Percentiles rank a stretch among this genome's conserved stretches.
These are phyloP conservation scores for Paratinospora sagittata DNA, from an alignment of 164 flowering plant species.

Conservation along the genomic window DNA sequence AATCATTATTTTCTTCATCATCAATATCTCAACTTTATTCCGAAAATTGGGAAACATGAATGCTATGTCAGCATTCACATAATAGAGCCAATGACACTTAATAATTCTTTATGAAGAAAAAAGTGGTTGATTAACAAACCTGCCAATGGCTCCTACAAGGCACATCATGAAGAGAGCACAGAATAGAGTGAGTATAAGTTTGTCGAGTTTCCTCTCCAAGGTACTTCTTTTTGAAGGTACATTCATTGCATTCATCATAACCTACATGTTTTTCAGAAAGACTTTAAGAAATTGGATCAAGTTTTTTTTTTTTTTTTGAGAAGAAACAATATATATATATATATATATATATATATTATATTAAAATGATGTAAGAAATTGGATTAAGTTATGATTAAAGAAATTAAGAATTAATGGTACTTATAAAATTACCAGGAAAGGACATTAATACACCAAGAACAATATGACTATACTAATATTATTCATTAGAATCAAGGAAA, in stretches of 20 bases:
- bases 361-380: too few relatives aligned
- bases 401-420: background rate
- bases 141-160: conserved; percentile 87
- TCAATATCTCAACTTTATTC: background rate
- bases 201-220: conserved; percentile 93
- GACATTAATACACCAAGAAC: background rate
- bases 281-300: background rate
- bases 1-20: background rate
- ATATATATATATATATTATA: too few relatives aligned
- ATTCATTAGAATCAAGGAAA: background rate
- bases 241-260: conserved; percentile 99
- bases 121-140: conserved; percentile 36
- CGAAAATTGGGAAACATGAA: background rate
- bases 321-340: too few relatives aligned
- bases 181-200: conserved; percentile 78
- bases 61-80: background rate
- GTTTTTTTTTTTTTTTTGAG: too few relatives aligned
- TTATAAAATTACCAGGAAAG: background rate
- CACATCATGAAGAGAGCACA: conserved; percentile 75
- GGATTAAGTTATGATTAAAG: background rate
- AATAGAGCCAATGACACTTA: background rate
- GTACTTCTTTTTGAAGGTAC: conserved; percentile 98
- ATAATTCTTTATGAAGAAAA: conserved; percentile 1
- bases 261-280: conserved; percentile 39
- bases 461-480: background rate